phyloP scores from a whole-genome alignment of 2,329 filamentous ascomycete species.

The Huntiella omanensis region DNA sequence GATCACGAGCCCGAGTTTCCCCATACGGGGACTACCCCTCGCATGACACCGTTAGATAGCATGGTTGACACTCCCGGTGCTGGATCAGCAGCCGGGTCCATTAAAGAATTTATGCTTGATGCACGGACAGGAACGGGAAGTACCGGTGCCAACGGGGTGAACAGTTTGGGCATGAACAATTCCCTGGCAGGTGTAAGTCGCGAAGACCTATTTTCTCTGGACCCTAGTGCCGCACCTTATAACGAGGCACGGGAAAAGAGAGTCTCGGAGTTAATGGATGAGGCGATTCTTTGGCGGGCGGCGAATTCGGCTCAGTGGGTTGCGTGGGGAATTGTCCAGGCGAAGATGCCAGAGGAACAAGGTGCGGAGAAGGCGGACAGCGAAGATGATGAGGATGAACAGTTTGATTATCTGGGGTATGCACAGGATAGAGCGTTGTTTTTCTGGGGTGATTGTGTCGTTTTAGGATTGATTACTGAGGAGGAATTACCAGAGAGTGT shows the following conservation, averaged over 20 bases:
- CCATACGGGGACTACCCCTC: slow-evolving; percentile 31
- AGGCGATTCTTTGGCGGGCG: slow-evolving; percentile 69
- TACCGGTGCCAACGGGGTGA: not conserved
- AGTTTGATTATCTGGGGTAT: slow-evolving; percentile 87
- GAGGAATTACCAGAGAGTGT: slow-evolving; percentile 62
- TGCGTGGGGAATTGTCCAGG: slow-evolving; percentile 92
- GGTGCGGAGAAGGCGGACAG: slow-evolving; percentile 13
- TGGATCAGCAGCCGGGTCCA: slow-evolving; percentile 28
- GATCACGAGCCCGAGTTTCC: slow-evolving; percentile 56
- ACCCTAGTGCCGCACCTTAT: slow-evolving; percentile 16
- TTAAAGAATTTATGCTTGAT: slow-evolving; percentile 66
- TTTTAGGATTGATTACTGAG: slow-evolving; percentile 51
- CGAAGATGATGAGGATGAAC: slow-evolving; percentile 32
- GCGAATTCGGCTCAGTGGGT: slow-evolving; percentile 85
- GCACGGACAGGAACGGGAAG: slow-evolving; percentile 34
- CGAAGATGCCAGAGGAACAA: slow-evolving; percentile 38
- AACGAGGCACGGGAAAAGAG: slow-evolving; percentile 46
- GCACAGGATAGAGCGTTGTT: slow-evolving; percentile 80
- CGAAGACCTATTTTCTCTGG: slow-evolving; percentile 26
- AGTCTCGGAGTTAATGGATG: slow-evolving; percentile 52
- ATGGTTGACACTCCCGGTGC: slow-evolving; percentile 21
- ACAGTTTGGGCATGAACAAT: not conserved
- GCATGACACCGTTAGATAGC: slow-evolving; percentile 26
- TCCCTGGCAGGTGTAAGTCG: slow-evolving; percentile 30
- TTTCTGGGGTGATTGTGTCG: slow-evolving; percentile 81